Conservation (phyloP, 2,329 filamentous ascomycete genomes). For the Aspergillus tanneri region DNA sequence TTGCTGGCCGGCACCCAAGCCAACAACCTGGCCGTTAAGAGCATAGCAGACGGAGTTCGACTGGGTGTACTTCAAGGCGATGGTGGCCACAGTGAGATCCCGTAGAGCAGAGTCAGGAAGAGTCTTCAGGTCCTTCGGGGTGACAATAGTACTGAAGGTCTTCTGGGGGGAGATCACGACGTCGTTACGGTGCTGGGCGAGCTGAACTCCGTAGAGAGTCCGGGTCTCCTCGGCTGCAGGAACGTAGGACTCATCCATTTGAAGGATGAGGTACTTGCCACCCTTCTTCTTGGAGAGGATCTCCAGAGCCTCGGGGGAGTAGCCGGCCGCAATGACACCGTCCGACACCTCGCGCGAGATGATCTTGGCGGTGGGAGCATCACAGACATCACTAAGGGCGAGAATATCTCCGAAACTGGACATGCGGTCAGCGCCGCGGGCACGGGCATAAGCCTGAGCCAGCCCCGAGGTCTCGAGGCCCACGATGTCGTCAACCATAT, state of each 20-base stretch:
- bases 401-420: conserved; percentile 97
- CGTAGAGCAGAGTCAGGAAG: conserved; percentile 80
- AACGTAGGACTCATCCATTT: conserved; percentile 86
- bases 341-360: conserved; percentile 98
- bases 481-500: conserved; percentile 94
- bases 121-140: conserved; percentile 71
- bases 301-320: conserved; percentile 78
- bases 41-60: conserved; percentile 99
- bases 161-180: conserved; percentile 74
- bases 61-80: conserved; percentile 97
- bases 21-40: conserved; percentile 87
- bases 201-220: conserved; percentile 84
- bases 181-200: conserved; percentile 92
- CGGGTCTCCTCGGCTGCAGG: conserved; percentile 74
- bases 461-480: conserved; percentile 82
- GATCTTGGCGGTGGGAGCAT: conserved; percentile 91
- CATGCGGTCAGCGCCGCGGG: conserved; percentile 95
- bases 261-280: conserved; percentile 90
- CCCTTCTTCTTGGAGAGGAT: conserved; percentile 98
- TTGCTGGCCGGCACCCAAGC: conserved; percentile 93
- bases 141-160: conserved; percentile 82
- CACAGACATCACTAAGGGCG: conserved; percentile 85
- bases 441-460: conserved; percentile 93
- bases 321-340: conserved; percentile 89
- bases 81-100: conserved; percentile 91